These are phyloP conservation scores for Colletotrichum plurivorum DNA, from an alignment of 2,329 filamentous ascomycete genomes.

Conservation along the genomic window DNA sequence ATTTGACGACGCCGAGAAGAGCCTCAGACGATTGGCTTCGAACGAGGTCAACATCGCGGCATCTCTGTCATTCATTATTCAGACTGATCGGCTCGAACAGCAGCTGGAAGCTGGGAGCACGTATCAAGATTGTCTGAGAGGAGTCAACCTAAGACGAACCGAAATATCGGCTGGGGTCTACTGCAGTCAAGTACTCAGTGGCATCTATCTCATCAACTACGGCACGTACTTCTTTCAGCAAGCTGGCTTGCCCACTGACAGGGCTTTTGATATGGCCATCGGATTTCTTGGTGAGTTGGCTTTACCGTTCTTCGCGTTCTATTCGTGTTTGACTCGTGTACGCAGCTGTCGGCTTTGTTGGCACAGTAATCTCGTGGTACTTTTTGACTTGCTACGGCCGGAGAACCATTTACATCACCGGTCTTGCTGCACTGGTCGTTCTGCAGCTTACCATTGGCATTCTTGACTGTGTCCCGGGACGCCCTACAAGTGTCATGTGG, in stretches of 20 bases:
- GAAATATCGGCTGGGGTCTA: conserved; percentile 74
- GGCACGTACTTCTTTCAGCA: conserved; percentile 69
- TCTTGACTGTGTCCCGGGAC: conserved; percentile 59
- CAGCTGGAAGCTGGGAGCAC: conserved; percentile 63
- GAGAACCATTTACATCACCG: conserved; percentile 57
- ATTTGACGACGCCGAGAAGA: conserved; percentile 55
- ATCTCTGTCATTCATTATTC: conserved; percentile 68
- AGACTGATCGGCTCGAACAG: conserved; percentile 70
- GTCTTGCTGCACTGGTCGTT: conserved; percentile 53
- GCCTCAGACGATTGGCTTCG: conserved; percentile 60
- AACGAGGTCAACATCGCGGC: conserved; percentile 61
- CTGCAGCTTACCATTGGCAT: conserved; percentile 60
- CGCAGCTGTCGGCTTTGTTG: conserved; percentile 60
- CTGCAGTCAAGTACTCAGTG: conserved; percentile 75
- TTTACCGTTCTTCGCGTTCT: no score
- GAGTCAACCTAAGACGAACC: conserved; percentile 64
- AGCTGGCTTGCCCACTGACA: conserved; percentile 55
- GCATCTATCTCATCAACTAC: conserved; percentile 75
- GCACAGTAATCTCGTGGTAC: conserved; percentile 60
- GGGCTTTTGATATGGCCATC: conserved; percentile 59
- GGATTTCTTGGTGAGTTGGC: conserved; percentile 55
- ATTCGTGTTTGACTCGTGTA: conserved; percentile 56
- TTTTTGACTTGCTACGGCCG: conserved; percentile 58
- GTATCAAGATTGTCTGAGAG: conserved; percentile 66
- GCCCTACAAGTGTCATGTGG: conserved; percentile 57